These are phyloP conservation scores for Papiliotrema nemorosa DNA, from an alignment of 1,284 basidiomycete genomes.

Conservation along the genomic window DNA sequence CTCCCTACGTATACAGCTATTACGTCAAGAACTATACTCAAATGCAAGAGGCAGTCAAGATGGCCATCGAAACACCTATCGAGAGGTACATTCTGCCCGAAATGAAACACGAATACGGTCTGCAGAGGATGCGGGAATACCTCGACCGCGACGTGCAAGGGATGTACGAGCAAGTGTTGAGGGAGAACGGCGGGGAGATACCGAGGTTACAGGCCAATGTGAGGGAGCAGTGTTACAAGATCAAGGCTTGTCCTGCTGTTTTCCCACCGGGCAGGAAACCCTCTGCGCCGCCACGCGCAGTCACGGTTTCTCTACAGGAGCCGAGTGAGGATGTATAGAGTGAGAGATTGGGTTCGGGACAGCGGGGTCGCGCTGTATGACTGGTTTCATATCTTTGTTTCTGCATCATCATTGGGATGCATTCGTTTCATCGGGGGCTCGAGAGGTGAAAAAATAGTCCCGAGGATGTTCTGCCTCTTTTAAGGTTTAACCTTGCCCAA, in stretches of 20 bases:
- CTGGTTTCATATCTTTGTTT: too few species aligned
- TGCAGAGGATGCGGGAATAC: slow-evolving; percentile 15
- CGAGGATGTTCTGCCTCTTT: too few species aligned
- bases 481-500: too few species aligned
- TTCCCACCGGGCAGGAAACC: neutral
- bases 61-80: slow-evolving; percentile 29
- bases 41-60: slow-evolving; percentile 18
- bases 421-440: too few species aligned
- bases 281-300: too few species aligned
- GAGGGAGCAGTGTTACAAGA: slow-evolving; percentile 24
- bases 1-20: slow-evolving; percentile 44
- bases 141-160: slow-evolving; percentile 27
- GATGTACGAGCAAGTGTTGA: slow-evolving; percentile 18
- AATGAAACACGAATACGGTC: slow-evolving; percentile 23
- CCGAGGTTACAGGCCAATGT: slow-evolving; percentile 15
- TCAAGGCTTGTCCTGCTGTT: slow-evolving; percentile 14
- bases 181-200: slow-evolving; percentile 16
- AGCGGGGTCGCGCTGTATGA: too few species aligned
- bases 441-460: too few species aligned
- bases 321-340: too few species aligned
- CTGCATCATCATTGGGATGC: too few species aligned
- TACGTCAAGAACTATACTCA: slow-evolving; percentile 23
- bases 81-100: slow-evolving; percentile 28
- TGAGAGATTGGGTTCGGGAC: too few species aligned
- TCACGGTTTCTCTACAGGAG: too few species aligned